Evolutionary conservation across 805 yeast species (phyloP).

Genomic region (Candida fluviatilis): DNA sequence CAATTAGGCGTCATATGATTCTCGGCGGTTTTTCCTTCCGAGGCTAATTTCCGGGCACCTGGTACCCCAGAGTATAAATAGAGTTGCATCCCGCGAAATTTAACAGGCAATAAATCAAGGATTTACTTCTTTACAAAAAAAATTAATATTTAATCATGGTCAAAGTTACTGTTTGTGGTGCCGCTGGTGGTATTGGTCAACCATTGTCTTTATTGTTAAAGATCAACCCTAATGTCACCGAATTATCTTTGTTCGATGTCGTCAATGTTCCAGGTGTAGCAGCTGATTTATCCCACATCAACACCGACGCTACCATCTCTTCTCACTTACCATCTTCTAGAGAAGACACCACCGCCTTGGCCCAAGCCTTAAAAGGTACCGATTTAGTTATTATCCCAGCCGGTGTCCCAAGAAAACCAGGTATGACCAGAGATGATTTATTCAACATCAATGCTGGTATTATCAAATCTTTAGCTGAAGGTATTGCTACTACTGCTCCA

Average conservation of each 20-base stretch:
- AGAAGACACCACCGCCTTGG: slow-evolving; percentile 45
- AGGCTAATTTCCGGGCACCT: neutral
- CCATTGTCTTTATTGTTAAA: slow-evolving; percentile 81
- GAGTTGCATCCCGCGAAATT: too few species aligned
- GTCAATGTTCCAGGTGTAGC: slow-evolving; percentile 84
- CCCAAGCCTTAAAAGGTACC: slow-evolving; percentile 41
- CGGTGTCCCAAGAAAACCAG: slow-evolving; percentile 91
- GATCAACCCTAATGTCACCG: slow-evolving; percentile 56
- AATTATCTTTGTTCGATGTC: slow-evolving; percentile 79
- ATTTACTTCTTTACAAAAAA: neutral
- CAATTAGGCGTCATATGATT: neutral
- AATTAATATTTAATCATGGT: slow-evolving; percentile 24
- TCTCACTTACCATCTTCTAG: slow-evolving; percentile 57
- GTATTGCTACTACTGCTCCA: slow-evolving; percentile 70
- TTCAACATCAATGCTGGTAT: slow-evolving; percentile 82
- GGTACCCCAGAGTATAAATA: slow-evolving; percentile 1
- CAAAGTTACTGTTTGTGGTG: slow-evolving; percentile 85
- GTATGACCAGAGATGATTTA: slow-evolving; percentile 89
- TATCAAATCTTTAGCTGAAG: slow-evolving; percentile 67
- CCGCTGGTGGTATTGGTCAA: slow-evolving; percentile 95
- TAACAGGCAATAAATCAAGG: too few species aligned
- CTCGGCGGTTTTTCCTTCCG: slow-evolving; percentile 1
- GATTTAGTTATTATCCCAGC: slow-evolving; percentile 67
- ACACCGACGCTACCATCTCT: slow-evolving; percentile 57
- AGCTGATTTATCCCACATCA: slow-evolving; percentile 81